Conservation (phyloP, 2,329 filamentous ascomycete species). For the Mariannaea elegans region DNA sequence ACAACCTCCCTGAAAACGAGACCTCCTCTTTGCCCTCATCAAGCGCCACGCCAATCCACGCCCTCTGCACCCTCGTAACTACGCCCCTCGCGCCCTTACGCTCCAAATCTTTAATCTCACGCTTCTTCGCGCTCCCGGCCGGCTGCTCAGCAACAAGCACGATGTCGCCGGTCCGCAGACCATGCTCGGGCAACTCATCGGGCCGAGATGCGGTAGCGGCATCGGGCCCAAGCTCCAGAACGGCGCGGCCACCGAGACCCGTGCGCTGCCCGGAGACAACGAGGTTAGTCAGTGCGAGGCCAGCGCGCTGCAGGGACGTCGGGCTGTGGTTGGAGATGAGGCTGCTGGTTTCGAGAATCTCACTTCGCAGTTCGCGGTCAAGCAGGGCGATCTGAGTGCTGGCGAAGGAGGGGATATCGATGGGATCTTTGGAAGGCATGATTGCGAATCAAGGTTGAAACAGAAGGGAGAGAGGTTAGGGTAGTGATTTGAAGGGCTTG, state of each 20-base stretch:
- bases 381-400: slow-evolving; percentile 76
- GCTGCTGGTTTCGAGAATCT: slow-evolving; percentile 73
- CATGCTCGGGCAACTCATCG: slow-evolving; percentile 75
- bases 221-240: slow-evolving; percentile 82
- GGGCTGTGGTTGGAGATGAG: slow-evolving; percentile 76
- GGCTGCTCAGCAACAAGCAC: slow-evolving; percentile 80
- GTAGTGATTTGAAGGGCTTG: too few species aligned
- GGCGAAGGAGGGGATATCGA: slow-evolving; percentile 75
- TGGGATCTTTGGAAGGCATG: slow-evolving; percentile 52
- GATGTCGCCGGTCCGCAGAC: slow-evolving; percentile 79
- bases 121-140: slow-evolving; percentile 75
- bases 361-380: slow-evolving; percentile 74
- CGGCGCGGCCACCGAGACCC: slow-evolving; percentile 88
- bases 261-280: slow-evolving; percentile 80
- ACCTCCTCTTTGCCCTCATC: slow-evolving; percentile 68
- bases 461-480: neutral
- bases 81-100: slow-evolving; percentile 75
- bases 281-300: slow-evolving; percentile 82
- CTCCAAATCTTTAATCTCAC: slow-evolving; percentile 75
- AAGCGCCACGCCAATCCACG: slow-evolving; percentile 71
- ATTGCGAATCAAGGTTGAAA: neutral
- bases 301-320: slow-evolving; percentile 74
- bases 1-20: slow-evolving; percentile 59
- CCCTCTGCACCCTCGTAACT: slow-evolving; percentile 69
- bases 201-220: slow-evolving; percentile 64